Evolutionary conservation across 768 basidiomycete genomes (phyloP), one percentile per base, ranked within the genome.

Genomic region (Boletus sp.): DNA sequence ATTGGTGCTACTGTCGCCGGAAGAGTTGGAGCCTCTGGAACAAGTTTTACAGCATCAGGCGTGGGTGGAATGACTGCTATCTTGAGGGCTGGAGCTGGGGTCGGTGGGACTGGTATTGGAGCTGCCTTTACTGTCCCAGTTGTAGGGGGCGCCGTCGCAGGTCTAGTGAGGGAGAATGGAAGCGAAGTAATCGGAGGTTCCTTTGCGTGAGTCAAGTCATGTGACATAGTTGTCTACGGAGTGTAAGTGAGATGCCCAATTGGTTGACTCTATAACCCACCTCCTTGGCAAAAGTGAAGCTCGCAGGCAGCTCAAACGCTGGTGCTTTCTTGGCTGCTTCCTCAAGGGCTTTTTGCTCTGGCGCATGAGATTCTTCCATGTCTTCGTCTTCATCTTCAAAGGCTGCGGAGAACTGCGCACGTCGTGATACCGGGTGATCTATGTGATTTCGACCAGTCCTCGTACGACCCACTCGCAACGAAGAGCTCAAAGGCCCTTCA

Each of bases 241-340:
- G 14, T 40, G 11, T 65, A 36, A 60, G 58, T 54, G 36, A 45
- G 18, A 57, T 29, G 37, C 4, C 18, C 37, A 20, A 8, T 17
- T 7, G 42, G 36, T 49, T 4, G 11, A 56, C 24, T 30, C 18
- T 39, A 33, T 8, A 18, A 76, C 82, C 56, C 60, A 84, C 83
- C 60, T 80, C 80, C 63, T 84, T 82, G 6, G 84, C 81, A 63
- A 92, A 90, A 44, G 77, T 83, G 70, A 92, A 91, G 7, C 80
- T 83, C 52, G 76, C 70, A 18, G 87, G 83, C 39, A 85, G 75
- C 40, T 84, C 76, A 67, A 87, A 90, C 5, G 75, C 70, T 2
- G 86, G 86, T 10, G 71, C 75, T 57, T 75, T 80, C 66, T 79
- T 81, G 11, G 81, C 78, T 7, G 82, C 81, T 62, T 83, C 83